These are phyloP conservation scores for Prunus mongolica DNA, from an alignment of 306 rosid genomes.

Conservation along the genomic window DNA sequence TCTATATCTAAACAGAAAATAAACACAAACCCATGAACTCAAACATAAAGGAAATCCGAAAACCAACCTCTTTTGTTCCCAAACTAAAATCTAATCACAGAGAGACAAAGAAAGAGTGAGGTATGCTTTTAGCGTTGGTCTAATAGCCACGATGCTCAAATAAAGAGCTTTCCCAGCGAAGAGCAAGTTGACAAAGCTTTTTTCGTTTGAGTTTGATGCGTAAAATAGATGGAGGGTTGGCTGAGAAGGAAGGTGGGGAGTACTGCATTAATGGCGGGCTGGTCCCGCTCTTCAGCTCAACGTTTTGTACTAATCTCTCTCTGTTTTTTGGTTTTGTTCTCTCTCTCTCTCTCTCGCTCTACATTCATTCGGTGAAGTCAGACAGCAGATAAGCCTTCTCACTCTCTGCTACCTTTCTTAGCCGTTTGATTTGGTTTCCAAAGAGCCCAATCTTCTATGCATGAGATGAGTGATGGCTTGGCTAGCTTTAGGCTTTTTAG, in stretches of 20 bases:
- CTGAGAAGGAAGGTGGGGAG: slow-evolving; percentile 25
- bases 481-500: neutral
- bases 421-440: slow-evolving; percentile 21
- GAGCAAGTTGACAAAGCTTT: slow-evolving; percentile 23
- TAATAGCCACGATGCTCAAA: slow-evolving; percentile 9
- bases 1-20: neutral
- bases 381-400: slow-evolving; percentile 9
- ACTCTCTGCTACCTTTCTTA: neutral
- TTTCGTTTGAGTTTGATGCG: slow-evolving; percentile 14
- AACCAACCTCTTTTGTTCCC: slow-evolving; percentile 15
- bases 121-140: neutral
- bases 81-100: neutral
- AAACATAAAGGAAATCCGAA: neutral
- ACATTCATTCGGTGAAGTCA: neutral
- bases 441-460: neutral
- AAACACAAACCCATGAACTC: neutral
- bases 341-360: neutral
- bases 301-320: neutral
- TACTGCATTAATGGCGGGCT: slow-evolving; percentile 29
- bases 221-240: slow-evolving; percentile 8
- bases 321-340: neutral
- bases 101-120: neutral
- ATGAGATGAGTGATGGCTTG: slow-evolving; percentile 9
- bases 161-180: slow-evolving; percentile 3
- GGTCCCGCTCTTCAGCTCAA: slow-evolving; percentile 27